Evolutionary conservation across 345 rosid genomes (phyloP).

Genomic region (Brassica carinata): DNA sequence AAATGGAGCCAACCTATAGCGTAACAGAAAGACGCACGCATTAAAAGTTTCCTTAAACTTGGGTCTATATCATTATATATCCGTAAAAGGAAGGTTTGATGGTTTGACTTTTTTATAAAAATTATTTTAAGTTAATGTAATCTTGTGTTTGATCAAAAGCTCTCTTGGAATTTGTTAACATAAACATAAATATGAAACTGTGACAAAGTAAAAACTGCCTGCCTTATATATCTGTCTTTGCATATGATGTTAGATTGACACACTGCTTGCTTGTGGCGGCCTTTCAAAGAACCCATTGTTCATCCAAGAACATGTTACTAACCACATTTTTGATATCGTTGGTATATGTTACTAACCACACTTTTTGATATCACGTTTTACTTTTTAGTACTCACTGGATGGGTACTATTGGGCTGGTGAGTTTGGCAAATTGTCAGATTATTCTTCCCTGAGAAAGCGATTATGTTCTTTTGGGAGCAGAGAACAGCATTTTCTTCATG

Average conservation of each 20-base stretch:
- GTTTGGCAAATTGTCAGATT: slow-evolving; percentile 70
- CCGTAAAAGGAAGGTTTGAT: background rate
- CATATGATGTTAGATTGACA: slow-evolving; percentile 63
- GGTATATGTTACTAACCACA: slow-evolving; percentile 54
- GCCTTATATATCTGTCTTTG: slow-evolving; percentile 23
- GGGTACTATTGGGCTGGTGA: background rate
- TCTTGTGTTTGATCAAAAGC: background rate
- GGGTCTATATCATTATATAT: background rate
- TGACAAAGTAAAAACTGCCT: background rate
- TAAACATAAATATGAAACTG: background rate
- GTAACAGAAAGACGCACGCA: background rate
- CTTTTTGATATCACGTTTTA: background rate
- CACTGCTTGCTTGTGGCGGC: slow-evolving; percentile 87
- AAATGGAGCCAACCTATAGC: slow-evolving; percentile 13
- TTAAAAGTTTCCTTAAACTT: slow-evolving; percentile 7
- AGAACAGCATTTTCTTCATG: background rate
- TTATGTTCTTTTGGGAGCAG: slow-evolving; percentile 45
- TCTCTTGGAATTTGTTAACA: background rate
- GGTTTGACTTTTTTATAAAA: background rate
- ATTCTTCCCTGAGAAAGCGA: slow-evolving; percentile 90
- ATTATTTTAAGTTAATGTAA: background rate
- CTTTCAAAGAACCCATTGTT: slow-evolving; percentile 72
- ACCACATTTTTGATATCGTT: slow-evolving; percentile 47
- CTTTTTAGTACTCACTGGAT: background rate
- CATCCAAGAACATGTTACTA: slow-evolving; percentile 77